Percentiles rank a stretch among this genome's conserved stretches.
Evolutionary conservation across 768 basidiomycete genomes (phyloP).

Genomic region (Bullera alba): DNA sequence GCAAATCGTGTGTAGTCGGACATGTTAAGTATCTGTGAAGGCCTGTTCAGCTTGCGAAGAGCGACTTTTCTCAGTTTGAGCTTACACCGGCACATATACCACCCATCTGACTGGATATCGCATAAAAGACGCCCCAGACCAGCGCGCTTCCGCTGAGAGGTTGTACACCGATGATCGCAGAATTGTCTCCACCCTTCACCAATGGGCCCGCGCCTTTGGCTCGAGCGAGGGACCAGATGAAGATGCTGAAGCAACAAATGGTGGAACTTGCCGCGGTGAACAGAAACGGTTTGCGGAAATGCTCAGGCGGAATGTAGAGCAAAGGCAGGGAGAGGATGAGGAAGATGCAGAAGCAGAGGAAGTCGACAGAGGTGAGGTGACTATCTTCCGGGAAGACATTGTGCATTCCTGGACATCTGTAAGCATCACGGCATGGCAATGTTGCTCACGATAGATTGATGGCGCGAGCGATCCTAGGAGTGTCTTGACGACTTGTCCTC

Average conservation of each 20-base stretch:
- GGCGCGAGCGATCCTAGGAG: slow-evolving; percentile 6
- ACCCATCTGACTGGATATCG: slow-evolving; percentile 23
- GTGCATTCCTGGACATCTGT: slow-evolving; percentile 18
- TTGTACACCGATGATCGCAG: slow-evolving; percentile 13
- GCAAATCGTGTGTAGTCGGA: slow-evolving; percentile 37
- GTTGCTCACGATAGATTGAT: slow-evolving; percentile 6
- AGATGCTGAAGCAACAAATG: slow-evolving; percentile 17
- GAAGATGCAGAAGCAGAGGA: slow-evolving; percentile 32
- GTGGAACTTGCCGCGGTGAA: slow-evolving; percentile 18
- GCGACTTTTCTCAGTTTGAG: background rate
- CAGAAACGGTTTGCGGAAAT: slow-evolving; percentile 32
- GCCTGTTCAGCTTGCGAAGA: background rate
- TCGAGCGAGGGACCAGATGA: slow-evolving; percentile 26
- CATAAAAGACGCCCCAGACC: slow-evolving; percentile 35
- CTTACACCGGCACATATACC: slow-evolving; percentile 21
- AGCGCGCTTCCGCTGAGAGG: slow-evolving; percentile 20
- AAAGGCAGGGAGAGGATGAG: slow-evolving; percentile 25
- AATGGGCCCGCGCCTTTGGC: slow-evolving; percentile 32
- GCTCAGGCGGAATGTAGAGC: slow-evolving; percentile 29
- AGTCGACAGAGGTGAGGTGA: slow-evolving; percentile 29
- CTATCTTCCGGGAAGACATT: slow-evolving; percentile 26
- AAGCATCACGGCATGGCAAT: background rate
- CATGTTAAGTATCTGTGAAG: slow-evolving; percentile 25
- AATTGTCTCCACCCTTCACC: slow-evolving; percentile 6
- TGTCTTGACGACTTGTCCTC: slow-evolving; percentile 23